Conservation (phyloP, 169 alveolate species). For the Plasmodium adleri region DNA sequence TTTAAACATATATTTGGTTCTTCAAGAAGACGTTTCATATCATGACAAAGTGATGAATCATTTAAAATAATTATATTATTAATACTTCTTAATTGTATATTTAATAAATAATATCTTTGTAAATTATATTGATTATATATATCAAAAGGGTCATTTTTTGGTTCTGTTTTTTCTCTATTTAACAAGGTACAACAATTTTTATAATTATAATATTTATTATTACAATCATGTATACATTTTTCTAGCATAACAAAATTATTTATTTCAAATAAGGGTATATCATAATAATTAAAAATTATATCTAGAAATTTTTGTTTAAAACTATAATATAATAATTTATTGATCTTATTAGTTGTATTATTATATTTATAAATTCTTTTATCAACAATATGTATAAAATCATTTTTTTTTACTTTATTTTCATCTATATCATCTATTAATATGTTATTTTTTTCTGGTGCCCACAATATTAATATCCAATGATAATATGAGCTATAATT, state of each 20-base stretch:
- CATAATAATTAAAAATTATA: constrained; percentile 11
- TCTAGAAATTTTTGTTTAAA: constrained; percentile 39
- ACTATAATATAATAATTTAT: constrained; percentile 36
- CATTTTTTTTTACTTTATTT: constrained; percentile 3
- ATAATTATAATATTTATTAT: neutral
- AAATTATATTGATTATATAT: neutral
- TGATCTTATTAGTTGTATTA: constrained; percentile 1
- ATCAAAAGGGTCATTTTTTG: neutral
- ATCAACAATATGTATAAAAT: neutral
- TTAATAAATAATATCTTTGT: constrained; percentile 11
- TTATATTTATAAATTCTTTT: constrained; percentile 13
- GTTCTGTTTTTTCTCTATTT: neutral
- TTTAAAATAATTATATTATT: neutral
- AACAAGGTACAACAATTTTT: neutral
- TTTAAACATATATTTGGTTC: constrained; percentile 7
- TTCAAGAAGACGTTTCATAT: constrained; percentile 15
- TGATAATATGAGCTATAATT: constrained; percentile 17
- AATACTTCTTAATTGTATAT: constrained; percentile 13
- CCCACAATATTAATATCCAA: constrained; percentile 50
- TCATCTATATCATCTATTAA: neutral
- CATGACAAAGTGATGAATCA: neutral
- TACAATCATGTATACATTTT: constrained; percentile 25
- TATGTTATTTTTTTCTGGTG: constrained; percentile 19
- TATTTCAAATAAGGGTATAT: constrained; percentile 18
- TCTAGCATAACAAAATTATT: constrained; percentile 32